Conservation (phyloP, 1,139 yeast species). For the Kazachstania sp. region DNA sequence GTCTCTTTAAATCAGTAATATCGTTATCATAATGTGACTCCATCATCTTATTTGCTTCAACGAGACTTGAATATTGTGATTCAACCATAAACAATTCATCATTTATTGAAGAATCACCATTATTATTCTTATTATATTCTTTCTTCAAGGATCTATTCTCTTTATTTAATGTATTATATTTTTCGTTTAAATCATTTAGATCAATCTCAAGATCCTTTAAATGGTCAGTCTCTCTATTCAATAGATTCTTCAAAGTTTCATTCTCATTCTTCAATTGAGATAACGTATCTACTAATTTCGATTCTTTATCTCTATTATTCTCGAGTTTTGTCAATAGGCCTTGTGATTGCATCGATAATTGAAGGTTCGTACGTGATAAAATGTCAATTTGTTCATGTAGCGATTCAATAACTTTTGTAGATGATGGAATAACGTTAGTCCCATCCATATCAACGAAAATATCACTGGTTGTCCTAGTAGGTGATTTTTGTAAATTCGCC, state of each 20-base stretch:
- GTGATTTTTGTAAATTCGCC: slow-evolving; percentile 10
- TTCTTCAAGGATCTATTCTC: slow-evolving; percentile 43
- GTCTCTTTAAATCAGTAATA: slow-evolving; percentile 26
- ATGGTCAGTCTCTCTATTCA: slow-evolving; percentile 56
- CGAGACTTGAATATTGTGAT: slow-evolving; percentile 54
- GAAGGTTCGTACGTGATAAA: slow-evolving; percentile 46
- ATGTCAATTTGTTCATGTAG: slow-evolving; percentile 48
- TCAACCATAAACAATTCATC: slow-evolving; percentile 52
- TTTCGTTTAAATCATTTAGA: slow-evolving; percentile 38
- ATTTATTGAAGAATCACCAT: slow-evolving; percentile 39
- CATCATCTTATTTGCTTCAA: slow-evolving; percentile 49
- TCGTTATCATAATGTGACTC: slow-evolving; percentile 43
- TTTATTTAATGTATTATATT: slow-evolving; percentile 37
- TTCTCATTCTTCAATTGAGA: slow-evolving; percentile 51
- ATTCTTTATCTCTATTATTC: slow-evolving; percentile 43
- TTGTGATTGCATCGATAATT: slow-evolving; percentile 40
- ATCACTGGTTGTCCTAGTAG: neutral
- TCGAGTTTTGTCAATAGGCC: slow-evolving; percentile 44
- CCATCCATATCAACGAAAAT: neutral
- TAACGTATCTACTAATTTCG: slow-evolving; percentile 49
- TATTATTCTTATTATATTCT: slow-evolving; percentile 42
- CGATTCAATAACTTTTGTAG: slow-evolving; percentile 42
- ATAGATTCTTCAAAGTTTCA: slow-evolving; percentile 54
- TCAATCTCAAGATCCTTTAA: slow-evolving; percentile 52
- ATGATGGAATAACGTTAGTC: neutral